Evolutionary conservation across 2,329 filamentous ascomycete genomes (phyloP), one percentile per base, ranked within the genome.

Genomic region (Rhynchosporium agropyri): DNA sequence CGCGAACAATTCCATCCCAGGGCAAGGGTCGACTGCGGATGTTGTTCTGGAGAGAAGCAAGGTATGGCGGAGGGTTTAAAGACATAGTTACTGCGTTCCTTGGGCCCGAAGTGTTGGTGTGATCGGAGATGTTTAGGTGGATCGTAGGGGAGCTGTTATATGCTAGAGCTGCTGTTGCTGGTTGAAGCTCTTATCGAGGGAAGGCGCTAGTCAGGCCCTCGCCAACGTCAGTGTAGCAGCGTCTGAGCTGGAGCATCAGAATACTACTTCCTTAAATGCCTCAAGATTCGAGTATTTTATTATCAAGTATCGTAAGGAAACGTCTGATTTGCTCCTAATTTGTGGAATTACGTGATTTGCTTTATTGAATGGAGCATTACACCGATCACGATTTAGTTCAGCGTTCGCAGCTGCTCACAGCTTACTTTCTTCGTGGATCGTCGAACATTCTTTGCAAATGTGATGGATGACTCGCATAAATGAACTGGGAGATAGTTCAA

Each of bases 1-100:
- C 92, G 77, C 95, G 87, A 70, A 96, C 92, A 73, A 94, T 93
- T 73, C 94, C 94, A 78, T 98, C 94, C 95, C 95, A 99, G 63
- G 94, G 93, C 79, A 99, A 97, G 69, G 93, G 93, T 70, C 95
- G 87, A 75, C 91, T 90, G 75, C 95, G 91, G 77, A 98, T 97
- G 83, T 98, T 98, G 85, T 91, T 96, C 81, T 97, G 93, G 71
- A 97, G 84, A 70, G 92, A 94, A 75, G 87, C 84, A 68, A 91
- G 85, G 78, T 97, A 97, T 64, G 91, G 90, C 64, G 93, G 93
- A 71, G 92, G 90, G 76, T 97, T 92, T 77, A 96, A 86, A 76
- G 92, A 94, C 93, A 97, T 97, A 49, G 55, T 70, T 65, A 61
- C 31, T 46, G 38, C 49, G n/a, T 43, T 65, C 33, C 65, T 69